These are phyloP conservation scores for Coemansia sp. DNA, from an alignment of 192 early-diverging fungal species.

Conservation along the genomic window DNA sequence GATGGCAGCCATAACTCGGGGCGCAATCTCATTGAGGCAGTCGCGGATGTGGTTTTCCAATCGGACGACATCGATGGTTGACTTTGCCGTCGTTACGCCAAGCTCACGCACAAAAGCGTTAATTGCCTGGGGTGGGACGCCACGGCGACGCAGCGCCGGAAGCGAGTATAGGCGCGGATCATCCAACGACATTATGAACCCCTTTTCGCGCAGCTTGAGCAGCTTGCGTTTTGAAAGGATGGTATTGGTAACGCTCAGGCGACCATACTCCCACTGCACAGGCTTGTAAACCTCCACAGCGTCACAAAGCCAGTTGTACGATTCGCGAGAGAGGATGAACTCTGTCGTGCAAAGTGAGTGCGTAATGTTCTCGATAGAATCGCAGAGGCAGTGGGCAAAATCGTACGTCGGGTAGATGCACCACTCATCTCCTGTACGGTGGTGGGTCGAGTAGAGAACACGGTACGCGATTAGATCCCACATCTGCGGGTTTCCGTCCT, in stretches of 20 bases:
- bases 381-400: constrained; percentile 97
- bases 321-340: constrained; percentile 88
- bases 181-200: constrained; percentile 84
- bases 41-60: constrained; percentile 95
- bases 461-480: constrained; percentile 99
- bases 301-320: constrained; percentile 99
- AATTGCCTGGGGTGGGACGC: constrained; percentile 96
- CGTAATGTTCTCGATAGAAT: constrained; percentile 99
- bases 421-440: constrained; percentile 91
- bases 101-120: constrained; percentile 96
- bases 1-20: constrained; percentile 89
- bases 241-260: constrained; percentile 90
- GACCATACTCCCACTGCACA: constrained; percentile 99
- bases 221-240: constrained; percentile 99
- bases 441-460: constrained; percentile 86
- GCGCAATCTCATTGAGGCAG: constrained; percentile 86
- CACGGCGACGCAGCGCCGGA: constrained; percentile 90
- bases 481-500: constrained; percentile 97
- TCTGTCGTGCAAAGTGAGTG: constrained; percentile 99
- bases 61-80: constrained; percentile 80
- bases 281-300: constrained; percentile 99
- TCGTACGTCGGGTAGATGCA: constrained; percentile 99
- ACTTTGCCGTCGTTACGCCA: constrained; percentile 77
- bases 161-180: constrained; percentile 98
- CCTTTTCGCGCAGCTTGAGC: constrained; percentile 80